Evolutionary conservation across 2,329 filamentous ascomycete species (phyloP).

Genomic region (Sclerotinia nivalis): DNA sequence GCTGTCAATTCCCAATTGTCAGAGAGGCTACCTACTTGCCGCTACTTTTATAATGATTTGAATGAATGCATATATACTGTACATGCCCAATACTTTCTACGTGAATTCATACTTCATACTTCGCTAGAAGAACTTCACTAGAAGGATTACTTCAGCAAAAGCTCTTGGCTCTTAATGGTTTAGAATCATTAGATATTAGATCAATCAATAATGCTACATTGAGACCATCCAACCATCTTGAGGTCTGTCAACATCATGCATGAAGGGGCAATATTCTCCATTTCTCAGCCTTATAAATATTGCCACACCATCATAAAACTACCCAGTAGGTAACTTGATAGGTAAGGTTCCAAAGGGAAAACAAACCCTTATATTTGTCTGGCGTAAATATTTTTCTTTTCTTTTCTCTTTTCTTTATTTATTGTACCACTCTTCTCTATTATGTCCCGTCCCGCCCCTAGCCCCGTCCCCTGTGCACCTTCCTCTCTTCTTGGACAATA

Average conservation of each 20-base stretch:
- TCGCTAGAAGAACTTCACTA: not conserved
- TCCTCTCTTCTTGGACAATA: not conserved
- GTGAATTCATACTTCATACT: not conserved
- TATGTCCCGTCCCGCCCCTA: not conserved
- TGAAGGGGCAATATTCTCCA: not conserved
- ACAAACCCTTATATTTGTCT: not conserved
- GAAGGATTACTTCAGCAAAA: too few relatives aligned
- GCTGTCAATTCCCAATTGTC: not conserved
- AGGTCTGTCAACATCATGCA: not conserved
- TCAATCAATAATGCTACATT: not conserved
- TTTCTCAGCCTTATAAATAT: conserved; percentile 4
- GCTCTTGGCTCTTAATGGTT: too few relatives aligned
- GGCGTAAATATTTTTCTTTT: too few relatives aligned
- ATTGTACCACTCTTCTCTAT: not conserved
- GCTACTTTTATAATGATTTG: not conserved
- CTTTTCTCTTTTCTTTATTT: not conserved
- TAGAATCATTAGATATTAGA: not conserved
- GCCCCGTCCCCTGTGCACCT: not conserved
- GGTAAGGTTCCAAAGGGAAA: too few relatives aligned
- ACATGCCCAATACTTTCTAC: not conserved
- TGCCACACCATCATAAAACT: not conserved
- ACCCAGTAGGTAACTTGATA: too few relatives aligned
- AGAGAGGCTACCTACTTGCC: not conserved
- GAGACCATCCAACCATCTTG: not conserved
- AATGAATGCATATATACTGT: not conserved